These are phyloP conservation scores for Citeromyces matritensis DNA, from an alignment of 805 yeast species.

Conservation along the genomic window DNA sequence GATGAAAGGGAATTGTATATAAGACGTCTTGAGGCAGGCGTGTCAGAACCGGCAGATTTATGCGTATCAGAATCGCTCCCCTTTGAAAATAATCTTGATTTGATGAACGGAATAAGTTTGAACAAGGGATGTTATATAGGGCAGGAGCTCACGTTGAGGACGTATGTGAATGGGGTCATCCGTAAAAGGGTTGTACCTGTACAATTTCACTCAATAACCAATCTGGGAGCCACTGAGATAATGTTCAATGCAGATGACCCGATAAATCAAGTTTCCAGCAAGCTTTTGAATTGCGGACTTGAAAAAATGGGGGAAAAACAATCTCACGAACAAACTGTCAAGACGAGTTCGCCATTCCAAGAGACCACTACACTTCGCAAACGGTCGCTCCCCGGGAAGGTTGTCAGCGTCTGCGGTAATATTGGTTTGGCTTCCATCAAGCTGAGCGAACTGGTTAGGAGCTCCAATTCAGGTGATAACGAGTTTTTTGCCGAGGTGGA, in stretches of 20 bases:
- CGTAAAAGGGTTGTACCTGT: conserved; percentile 75
- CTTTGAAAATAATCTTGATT: conserved; percentile 72
- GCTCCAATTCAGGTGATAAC: conserved; percentile 8
- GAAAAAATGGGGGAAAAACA: not conserved
- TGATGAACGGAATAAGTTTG: conserved; percentile 64
- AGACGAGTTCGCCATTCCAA: conserved; percentile 24
- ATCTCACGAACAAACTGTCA: not conserved
- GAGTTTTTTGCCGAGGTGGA: conserved; percentile 7
- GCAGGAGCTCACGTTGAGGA: conserved; percentile 85
- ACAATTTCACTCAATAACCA: conserved; percentile 12
- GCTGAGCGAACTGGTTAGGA: conserved; percentile 15
- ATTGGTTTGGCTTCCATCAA: conserved; percentile 52
- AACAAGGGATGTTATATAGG: conserved; percentile 96
- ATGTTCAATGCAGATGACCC: not conserved
- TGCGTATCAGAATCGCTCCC: conserved; percentile 48
- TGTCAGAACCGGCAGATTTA: conserved; percentile 38
- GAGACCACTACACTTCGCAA: conserved; percentile 16
- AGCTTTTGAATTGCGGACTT: not conserved
- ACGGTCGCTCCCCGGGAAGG: conserved; percentile 39
- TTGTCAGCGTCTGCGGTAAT: conserved; percentile 40
- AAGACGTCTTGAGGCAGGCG: conserved; percentile 28
- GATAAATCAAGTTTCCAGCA: not conserved
- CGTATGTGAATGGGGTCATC: conserved; percentile 71
- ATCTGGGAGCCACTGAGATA: conserved; percentile 3
- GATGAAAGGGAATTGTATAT: conserved; percentile 17